Percentiles rank a stretch among this genome's conserved stretches.
Conservation (phyloP, 2,329 filamentous ascomycete genomes). For the Monosporascus sp. region DNA sequence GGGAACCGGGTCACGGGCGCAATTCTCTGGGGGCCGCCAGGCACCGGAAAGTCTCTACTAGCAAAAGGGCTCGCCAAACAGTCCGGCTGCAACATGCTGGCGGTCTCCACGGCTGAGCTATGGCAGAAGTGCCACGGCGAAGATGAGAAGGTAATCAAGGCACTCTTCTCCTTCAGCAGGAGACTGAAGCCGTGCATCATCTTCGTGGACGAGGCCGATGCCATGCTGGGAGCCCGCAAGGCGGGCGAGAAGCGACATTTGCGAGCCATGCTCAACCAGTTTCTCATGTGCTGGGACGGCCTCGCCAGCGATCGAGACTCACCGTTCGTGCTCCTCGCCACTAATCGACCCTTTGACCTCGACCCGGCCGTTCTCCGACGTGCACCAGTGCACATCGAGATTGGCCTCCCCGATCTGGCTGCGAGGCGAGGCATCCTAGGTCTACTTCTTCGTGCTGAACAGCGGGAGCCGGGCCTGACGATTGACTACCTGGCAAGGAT, state of each 20-base stretch:
- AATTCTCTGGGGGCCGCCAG: no score
- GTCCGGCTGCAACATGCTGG: no score
- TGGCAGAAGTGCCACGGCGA: neutral
- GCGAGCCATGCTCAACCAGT: constrained; percentile 17
- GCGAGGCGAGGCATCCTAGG: constrained; percentile 41
- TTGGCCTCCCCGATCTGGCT: constrained; percentile 41
- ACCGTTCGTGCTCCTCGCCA: constrained; percentile 23
- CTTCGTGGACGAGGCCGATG: constrained; percentile 15
- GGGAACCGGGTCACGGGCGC: no score
- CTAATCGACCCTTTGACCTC: constrained; percentile 24
- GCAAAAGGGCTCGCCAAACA: no score
- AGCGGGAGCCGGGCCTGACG: constrained; percentile 34
- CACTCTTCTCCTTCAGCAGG: neutral
- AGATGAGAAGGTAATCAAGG: neutral
- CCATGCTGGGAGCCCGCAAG: constrained; percentile 9
- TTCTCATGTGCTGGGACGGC: constrained; percentile 24
- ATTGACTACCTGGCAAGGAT: constrained; percentile 35
- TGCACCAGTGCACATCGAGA: constrained; percentile 40
- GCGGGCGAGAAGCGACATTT: constrained; percentile 2
- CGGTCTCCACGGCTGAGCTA: no score
- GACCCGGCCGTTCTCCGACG: constrained; percentile 44
- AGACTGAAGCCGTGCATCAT: neutral
- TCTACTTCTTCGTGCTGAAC: constrained; percentile 43
- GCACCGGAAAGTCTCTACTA: no score
- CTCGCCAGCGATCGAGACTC: constrained; percentile 2